phyloP scores from a whole-genome alignment of 2,329 filamentous ascomycete genomes.

The Capronia coronata region DNA sequence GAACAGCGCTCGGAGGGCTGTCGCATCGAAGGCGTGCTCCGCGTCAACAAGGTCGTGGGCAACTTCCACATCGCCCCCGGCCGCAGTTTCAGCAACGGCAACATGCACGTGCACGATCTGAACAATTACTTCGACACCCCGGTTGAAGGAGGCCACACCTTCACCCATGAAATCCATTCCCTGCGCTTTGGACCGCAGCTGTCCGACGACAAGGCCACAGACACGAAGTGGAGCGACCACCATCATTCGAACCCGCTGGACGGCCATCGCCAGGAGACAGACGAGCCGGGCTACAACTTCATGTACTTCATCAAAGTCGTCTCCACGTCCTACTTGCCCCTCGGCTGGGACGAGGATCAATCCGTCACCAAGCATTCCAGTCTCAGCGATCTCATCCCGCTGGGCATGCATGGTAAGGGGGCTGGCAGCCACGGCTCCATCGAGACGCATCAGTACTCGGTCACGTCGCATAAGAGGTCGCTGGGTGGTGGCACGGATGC shows the following conservation, averaged over 20 bases:
- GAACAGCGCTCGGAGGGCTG: constrained; percentile 87
- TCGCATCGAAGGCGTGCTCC: constrained; percentile 82
- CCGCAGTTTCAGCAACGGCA: constrained; percentile 89
- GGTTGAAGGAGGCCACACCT: constrained; percentile 67
- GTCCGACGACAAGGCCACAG: constrained; percentile 55
- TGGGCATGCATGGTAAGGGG: constrained; percentile 64
- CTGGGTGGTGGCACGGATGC: constrained; percentile 75
- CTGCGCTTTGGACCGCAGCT: constrained; percentile 90
- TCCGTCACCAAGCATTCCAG: constrained; percentile 35
- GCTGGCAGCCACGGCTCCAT: constrained; percentile 67
- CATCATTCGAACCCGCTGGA: constrained; percentile 84
- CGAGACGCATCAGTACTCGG: constrained; percentile 97
- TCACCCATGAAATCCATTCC: constrained; percentile 80
- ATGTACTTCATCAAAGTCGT: constrained; percentile 99
- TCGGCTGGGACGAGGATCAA: constrained; percentile 70
- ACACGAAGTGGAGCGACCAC: constrained; percentile 75
- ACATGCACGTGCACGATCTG: constrained; percentile 95
- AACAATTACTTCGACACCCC: constrained; percentile 85
- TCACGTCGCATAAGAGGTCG: constrained; percentile 91
- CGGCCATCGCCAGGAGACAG: constrained; percentile 65
- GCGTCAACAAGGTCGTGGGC: constrained; percentile 96
- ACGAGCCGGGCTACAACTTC: constrained; percentile 83
- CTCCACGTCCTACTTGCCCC: constrained; percentile 84
- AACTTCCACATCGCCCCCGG: constrained; percentile 98
- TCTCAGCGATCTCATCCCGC: constrained; percentile 50